Conservation (phyloP, 1,284 basidiomycete genomes). For the Anthracocystis walkeri region DNA sequence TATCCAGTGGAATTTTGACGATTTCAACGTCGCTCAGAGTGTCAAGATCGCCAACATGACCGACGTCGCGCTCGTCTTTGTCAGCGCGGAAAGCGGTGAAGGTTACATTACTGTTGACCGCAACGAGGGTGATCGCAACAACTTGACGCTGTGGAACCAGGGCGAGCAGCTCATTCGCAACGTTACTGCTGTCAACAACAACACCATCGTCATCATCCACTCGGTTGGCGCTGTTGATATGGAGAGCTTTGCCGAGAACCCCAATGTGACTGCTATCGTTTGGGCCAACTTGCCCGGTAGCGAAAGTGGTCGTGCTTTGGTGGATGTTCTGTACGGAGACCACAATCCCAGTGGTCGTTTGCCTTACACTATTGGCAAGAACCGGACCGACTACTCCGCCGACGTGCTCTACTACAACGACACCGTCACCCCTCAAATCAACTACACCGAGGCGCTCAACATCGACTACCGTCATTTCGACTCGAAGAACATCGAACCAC, state of each 20-base stretch:
- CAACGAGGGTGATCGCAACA: conserved; percentile 77
- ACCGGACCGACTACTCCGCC: conserved; percentile 52
- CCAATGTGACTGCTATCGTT: conserved; percentile 63
- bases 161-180: conserved; percentile 73
- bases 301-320: conserved; percentile 58
- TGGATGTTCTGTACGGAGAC: conserved; percentile 59
- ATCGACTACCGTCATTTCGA: conserved; percentile 63
- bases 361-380: conserved; percentile 62
- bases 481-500: conserved; percentile 50
- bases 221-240: conserved; percentile 53
- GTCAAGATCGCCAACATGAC: conserved; percentile 56
- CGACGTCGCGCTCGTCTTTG: conserved; percentile 76
- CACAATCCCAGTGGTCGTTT: conserved; percentile 60
- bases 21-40: conserved; percentile 72
- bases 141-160: conserved; percentile 82
- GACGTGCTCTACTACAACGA: conserved; percentile 55
- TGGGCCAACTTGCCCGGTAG: conserved; percentile 57
- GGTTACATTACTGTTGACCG: conserved; percentile 71
- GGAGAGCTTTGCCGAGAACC: conserved; percentile 58
- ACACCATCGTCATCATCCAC: conserved; percentile 64
- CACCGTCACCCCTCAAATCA: conserved; percentile 49
- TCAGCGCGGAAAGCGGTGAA: conserved; percentile 69
- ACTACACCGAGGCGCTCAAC: conserved; percentile 59
- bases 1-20: conserved; percentile 74
- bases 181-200: conserved; percentile 58